Conservation (phyloP, 2,329 filamentous ascomycete species). For the Alternaria ventricosa region DNA sequence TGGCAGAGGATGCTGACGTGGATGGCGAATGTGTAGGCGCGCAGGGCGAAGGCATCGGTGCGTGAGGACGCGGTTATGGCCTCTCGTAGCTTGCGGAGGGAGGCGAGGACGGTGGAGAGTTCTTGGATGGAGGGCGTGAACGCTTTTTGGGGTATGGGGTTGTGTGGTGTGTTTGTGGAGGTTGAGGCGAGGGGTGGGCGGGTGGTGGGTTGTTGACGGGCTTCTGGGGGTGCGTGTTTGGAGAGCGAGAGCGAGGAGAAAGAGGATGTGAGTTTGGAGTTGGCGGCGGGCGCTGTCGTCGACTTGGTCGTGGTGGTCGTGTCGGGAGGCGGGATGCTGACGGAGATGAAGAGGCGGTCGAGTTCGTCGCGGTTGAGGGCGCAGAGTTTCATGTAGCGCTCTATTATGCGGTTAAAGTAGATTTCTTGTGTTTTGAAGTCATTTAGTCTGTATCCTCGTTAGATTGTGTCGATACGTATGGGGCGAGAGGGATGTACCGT, state of each 20-base stretch:
- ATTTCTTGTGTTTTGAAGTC: conserved; percentile 79
- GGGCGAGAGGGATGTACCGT: conserved; percentile 60
- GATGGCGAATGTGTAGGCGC: conserved; percentile 90
- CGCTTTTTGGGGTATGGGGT: conserved; percentile 32
- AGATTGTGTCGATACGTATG: not conserved
- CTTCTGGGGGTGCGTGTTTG: conserved; percentile 23
- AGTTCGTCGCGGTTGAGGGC: conserved; percentile 76
- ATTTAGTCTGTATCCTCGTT: conserved; percentile 46
- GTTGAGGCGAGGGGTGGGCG: not conserved
- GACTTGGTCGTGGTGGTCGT: not conserved
- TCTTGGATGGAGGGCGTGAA: conserved; percentile 55
- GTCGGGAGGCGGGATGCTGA: conserved; percentile 49
- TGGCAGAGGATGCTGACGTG: conserved; percentile 80
- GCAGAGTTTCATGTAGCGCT: conserved; percentile 90
- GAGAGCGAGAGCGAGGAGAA: conserved; percentile 25
- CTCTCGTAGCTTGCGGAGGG: conserved; percentile 90
- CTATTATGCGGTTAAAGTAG: conserved; percentile 86
- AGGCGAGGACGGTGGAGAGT: conserved; percentile 76
- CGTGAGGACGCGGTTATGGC: conserved; percentile 81
- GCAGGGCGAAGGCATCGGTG: conserved; percentile 80
- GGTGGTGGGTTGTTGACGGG: not conserved
- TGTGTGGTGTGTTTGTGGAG: conserved; percentile 14
- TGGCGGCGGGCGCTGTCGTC: conserved; percentile 5
- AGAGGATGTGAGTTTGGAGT: conserved; percentile 15
- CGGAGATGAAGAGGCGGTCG: conserved; percentile 74